Percentiles rank a stretch among this genome's conserved stretches.
phyloP scores from a whole-genome alignment of 1,284 basidiomycete species.

The Paramarasmius palmivorus region DNA sequence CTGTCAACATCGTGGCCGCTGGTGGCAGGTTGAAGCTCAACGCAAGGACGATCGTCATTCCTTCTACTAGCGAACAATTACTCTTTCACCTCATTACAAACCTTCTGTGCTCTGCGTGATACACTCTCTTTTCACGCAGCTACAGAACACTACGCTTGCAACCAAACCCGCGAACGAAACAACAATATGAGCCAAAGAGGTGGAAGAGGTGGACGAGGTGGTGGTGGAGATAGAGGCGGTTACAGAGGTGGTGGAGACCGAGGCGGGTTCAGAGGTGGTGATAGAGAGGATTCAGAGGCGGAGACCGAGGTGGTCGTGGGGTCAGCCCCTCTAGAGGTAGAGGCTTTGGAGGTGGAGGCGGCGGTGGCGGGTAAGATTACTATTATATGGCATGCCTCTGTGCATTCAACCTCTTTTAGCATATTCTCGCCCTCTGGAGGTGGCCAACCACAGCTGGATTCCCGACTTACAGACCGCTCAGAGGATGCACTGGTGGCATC shows the following conservation, averaged over 20 bases:
- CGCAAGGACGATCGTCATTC: no score
- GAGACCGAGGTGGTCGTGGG: conserved; percentile 28
- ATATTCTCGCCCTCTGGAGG: conserved; percentile 48
- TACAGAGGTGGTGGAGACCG: conserved; percentile 30
- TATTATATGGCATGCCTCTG: conserved; percentile 2
- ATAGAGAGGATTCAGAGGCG: conserved; percentile 29
- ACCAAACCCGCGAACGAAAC: not conserved
- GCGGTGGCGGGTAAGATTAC: conserved; percentile 51
- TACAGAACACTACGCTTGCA: not conserved
- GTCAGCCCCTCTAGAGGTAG: conserved; percentile 19
- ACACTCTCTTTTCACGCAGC: not conserved
- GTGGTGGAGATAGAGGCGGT: conserved; percentile 32
- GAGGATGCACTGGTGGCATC: conserved; percentile 57
- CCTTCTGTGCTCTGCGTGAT: not conserved
- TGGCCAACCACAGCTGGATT: conserved; percentile 52
- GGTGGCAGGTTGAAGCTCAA: conserved; percentile 2
- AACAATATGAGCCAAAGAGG: conserved; percentile 8
- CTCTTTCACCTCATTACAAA: not conserved
- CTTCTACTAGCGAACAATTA: not conserved
- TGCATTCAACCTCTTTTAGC: conserved; percentile 33
- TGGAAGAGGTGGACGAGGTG: conserved; percentile 28
- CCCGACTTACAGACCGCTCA: conserved; percentile 55
- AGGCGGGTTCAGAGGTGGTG: conserved; percentile 20
- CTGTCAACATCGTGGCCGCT: not conserved
- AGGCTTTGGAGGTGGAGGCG: conserved; percentile 27